phyloP scores from a whole-genome alignment of 345 rosid species.

The Lepidium africanum region DNA sequence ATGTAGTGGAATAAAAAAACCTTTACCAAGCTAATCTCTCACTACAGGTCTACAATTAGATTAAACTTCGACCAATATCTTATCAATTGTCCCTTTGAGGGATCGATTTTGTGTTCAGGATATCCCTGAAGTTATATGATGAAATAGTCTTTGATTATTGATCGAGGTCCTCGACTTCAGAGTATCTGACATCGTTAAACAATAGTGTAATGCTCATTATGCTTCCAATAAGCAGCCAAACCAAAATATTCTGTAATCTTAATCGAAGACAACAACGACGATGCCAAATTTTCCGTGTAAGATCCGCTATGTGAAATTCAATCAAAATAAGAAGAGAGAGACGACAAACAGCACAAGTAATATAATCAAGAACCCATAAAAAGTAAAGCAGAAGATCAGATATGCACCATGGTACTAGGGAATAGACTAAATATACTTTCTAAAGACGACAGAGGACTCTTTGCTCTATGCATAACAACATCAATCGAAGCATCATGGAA shows the following conservation, averaged over 20 bases:
- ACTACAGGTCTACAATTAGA: no score
- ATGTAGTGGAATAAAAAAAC: not conserved
- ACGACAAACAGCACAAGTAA: not conserved
- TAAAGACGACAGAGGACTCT: no score
- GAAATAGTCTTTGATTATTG: not conserved
- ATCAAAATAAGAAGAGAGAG: not conserved
- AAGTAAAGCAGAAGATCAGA: not conserved
- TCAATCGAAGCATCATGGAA: not conserved
- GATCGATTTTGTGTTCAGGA: not conserved
- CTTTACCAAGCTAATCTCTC: no score
- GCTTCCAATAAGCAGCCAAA: not conserved
- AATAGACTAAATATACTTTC: not conserved
- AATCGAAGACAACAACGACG: not conserved
- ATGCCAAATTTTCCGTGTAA: not conserved
- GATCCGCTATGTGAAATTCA: not conserved
- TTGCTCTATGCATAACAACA: not conserved
- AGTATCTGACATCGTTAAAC: not conserved
- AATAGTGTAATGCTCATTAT: not conserved
- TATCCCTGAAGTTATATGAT: not conserved
- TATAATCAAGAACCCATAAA: not conserved
- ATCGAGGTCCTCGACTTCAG: no score
- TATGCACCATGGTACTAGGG: not conserved
- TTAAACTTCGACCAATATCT: not conserved
- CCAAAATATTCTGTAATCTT: not conserved
- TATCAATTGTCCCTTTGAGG: not conserved